Conservation (phyloP, 1,139 yeast genomes). For the Hemisphaericaspora xylofermentans region DNA sequence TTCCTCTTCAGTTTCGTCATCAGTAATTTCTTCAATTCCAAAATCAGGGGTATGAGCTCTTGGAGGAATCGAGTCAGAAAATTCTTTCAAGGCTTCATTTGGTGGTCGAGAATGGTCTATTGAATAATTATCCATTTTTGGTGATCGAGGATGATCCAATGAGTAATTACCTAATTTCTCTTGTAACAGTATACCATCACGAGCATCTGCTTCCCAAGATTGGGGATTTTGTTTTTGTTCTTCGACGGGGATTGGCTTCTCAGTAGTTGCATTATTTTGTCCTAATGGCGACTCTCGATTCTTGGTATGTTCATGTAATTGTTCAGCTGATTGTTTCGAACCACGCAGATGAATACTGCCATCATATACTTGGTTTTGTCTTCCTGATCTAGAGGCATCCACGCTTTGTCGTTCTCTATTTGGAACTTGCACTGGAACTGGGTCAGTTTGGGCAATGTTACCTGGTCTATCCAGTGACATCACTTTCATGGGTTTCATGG, state of each 20-base stretch:
- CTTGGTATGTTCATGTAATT: constrained; percentile 22
- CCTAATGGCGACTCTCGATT: constrained; percentile 19
- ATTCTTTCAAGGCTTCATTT: constrained; percentile 13
- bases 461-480: constrained; percentile 17
- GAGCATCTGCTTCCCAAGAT: constrained; percentile 28
- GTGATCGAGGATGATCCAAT: constrained; percentile 4
- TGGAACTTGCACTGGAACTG: not conserved
- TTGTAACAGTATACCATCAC: constrained; percentile 25
- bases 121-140: not conserved
- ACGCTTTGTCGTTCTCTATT: not conserved
- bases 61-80: constrained; percentile 13
- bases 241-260: not conserved
- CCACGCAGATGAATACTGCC: not conserved
- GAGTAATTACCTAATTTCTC: constrained; percentile 18
- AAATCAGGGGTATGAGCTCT: constrained; percentile 27
- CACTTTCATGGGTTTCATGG: constrained; percentile 44
- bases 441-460: not conserved
- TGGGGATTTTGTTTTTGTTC: constrained; percentile 22
- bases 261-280: constrained; percentile 18
- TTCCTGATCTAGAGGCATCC: too few species aligned
- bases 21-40: constrained; percentile 41
- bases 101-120: too few species aligned
- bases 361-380: not conserved
- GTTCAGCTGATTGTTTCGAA: constrained; percentile 17
- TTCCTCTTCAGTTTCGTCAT: constrained; percentile 24